Base-by-base conservation (phyloP, 768 basidiomycete species). In the Boletus fagicola region DNA sequence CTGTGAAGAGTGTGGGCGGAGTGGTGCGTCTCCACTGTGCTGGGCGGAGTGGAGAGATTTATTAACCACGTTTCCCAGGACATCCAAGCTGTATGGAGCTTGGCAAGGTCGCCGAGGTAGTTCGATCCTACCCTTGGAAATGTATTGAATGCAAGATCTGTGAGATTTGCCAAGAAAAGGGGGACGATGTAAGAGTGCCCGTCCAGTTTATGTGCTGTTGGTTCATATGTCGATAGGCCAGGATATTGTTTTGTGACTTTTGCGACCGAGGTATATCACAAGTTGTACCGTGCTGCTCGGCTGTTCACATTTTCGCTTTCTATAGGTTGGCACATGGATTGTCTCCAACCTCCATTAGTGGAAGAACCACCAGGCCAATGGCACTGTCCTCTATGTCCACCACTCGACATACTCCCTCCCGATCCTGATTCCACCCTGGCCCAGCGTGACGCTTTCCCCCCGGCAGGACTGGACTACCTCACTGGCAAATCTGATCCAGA, bases 131-230 rank as follows among this genome's bases (percentile, higher is more conserved):
- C 69, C 76, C 80, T 16, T 98, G 95, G 95, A 82, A 83, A 58
- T 98, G 95, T 68, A 81, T 85, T 36, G 92, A 94, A 62, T 97
- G 95, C 77, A 97, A 96, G 77, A 86, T 78, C 56, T 98, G 95
- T 70, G 92, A 94, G 75, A 77, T 92, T 54, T 98, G 95, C 68
- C 74, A 81, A 45, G 76, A 84, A 65, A 94, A 94, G 68, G 92
- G 90, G 22, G 88, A 93, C 72, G 93, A 94, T 73, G 95, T 96
- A 74, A 75, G 92, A 77, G 3, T 31, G 20, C 42, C 28, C 51
- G 51, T 59, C 35, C 35, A 53, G 55, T 61, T 53, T 54, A 47
- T 62, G 56, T 61, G 30, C 38, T 28, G 31, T 33, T 57, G n/a
- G 52, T 66, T 72, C 61, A 73, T 51, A 13, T 51, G 35, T 47